phyloP scores from a whole-genome alignment of 352 stramenopile species.

The Bremia lactucae region DNA sequence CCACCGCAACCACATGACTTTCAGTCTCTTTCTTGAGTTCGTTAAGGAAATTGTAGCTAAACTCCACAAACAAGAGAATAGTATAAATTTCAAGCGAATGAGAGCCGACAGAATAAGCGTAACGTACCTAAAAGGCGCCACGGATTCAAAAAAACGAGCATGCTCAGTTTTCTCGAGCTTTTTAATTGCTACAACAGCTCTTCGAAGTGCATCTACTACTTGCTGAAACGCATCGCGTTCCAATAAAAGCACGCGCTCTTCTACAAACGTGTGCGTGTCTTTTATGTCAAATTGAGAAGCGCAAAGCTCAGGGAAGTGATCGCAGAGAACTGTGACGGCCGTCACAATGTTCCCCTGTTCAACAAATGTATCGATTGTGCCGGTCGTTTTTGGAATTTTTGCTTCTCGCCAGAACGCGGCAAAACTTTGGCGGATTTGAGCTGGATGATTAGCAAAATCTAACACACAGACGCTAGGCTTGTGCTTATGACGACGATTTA shows the following conservation, averaged over 20 bases:
- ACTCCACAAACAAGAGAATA: not conserved
- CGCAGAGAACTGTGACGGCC: slow-evolving; percentile 30
- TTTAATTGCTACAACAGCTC: slow-evolving; percentile 18
- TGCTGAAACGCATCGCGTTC: slow-evolving; percentile 52
- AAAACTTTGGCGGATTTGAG: slow-evolving; percentile 48
- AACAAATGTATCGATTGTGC: slow-evolving; percentile 18
- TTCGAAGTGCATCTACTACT: slow-evolving; percentile 34
- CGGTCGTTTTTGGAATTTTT: slow-evolving; percentile 8
- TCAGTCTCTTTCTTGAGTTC: slow-evolving; percentile 41
- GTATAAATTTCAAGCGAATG: not conserved
- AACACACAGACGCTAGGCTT: slow-evolving; percentile 43
- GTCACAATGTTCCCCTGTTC: slow-evolving; percentile 27
- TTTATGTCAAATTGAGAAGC: slow-evolving; percentile 8
- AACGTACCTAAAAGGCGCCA: slow-evolving; percentile 30
- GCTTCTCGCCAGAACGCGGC: slow-evolving; percentile 41
- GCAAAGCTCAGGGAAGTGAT: slow-evolving; percentile 29
- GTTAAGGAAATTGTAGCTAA: slow-evolving; percentile 24
- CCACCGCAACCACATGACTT: slow-evolving; percentile 13
- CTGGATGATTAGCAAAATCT: slow-evolving; percentile 66
- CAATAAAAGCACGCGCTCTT: slow-evolving; percentile 21
- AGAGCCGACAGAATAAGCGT: not conserved
- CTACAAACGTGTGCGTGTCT: slow-evolving; percentile 18
- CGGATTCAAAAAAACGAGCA: slow-evolving; percentile 7
- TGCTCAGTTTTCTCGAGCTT: slow-evolving; percentile 11
- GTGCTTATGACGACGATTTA: slow-evolving; percentile 57